Percentiles rank a stretch among this genome's conserved stretches.
phyloP scores from a whole-genome alignment of 2,329 filamentous ascomycete species.

The Cercospora berteroae region DNA sequence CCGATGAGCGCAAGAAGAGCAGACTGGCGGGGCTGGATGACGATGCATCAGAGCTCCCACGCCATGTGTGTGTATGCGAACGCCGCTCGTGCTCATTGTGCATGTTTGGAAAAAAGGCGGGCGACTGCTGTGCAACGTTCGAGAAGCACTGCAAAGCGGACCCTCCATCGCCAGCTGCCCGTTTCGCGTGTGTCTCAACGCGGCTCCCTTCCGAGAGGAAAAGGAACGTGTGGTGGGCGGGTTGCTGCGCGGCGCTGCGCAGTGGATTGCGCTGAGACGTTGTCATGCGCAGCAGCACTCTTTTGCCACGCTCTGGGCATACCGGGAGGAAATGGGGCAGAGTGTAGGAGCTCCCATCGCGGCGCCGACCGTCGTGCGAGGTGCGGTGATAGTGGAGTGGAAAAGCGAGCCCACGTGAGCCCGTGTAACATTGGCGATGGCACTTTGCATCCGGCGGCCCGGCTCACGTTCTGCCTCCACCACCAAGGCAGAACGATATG shows the following conservation, averaged over 20 bases:
- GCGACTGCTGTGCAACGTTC: background rate
- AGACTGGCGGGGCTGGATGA: background rate
- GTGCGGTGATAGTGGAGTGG: background rate
- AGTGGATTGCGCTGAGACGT: too few relatives aligned
- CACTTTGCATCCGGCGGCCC: background rate
- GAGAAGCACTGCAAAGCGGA: background rate
- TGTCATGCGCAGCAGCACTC: background rate
- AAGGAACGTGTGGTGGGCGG: too few relatives aligned
- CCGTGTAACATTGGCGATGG: background rate
- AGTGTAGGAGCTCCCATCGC: background rate
- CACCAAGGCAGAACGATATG: background rate
- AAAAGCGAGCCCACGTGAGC: background rate
- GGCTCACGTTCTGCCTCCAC: background rate
- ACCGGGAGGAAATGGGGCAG: too few relatives aligned
- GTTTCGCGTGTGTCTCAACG: background rate
- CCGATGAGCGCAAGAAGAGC: background rate
- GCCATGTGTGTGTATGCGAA: background rate
- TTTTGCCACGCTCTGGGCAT: background rate
- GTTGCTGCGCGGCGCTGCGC: too few relatives aligned
- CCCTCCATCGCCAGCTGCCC: background rate
- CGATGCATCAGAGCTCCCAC: background rate
- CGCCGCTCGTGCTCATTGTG: background rate
- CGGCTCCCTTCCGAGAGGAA: background rate
- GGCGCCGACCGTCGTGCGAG: background rate
- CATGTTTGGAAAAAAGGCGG: background rate